A percentile compares a stretch with the other conserved stretches of the same genome.
Evolutionary conservation across 495 filamentous ascomycete species (phyloP).

Genomic region (Hamigera avellanea): DNA sequence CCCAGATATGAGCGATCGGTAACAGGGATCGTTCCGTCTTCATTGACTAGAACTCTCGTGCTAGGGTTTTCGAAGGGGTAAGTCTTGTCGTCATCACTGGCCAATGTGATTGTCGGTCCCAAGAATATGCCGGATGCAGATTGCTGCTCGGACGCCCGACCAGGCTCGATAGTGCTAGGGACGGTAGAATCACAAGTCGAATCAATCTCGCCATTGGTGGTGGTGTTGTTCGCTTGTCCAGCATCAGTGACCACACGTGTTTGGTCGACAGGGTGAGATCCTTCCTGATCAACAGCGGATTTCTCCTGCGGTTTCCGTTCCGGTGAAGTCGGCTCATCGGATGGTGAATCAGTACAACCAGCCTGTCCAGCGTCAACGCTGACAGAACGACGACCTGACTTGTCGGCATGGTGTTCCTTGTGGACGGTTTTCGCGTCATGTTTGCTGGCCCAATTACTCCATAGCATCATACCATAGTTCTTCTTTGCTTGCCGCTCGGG

Average conservation of each 20-base stretch:
- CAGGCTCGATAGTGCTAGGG: background rate
- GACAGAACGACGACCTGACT: slow-evolving; percentile 11
- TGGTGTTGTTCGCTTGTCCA: slow-evolving; percentile 2
- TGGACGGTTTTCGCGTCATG: slow-evolving; percentile 67
- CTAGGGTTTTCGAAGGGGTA: slow-evolving; percentile 24
- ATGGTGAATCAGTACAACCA: slow-evolving; percentile 4
- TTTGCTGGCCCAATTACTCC: slow-evolving; percentile 76
- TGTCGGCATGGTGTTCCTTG: slow-evolving; percentile 27
- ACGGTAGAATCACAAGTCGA: no score
- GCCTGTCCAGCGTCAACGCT: slow-evolving; percentile 27
- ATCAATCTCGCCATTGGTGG: background rate
- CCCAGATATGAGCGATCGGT: slow-evolving; percentile 12
- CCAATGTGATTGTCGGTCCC: slow-evolving; percentile 22
- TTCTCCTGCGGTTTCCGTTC: slow-evolving; percentile 1
- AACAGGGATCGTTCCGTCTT: slow-evolving; percentile 16
- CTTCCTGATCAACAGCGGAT: background rate
- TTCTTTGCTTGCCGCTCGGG: slow-evolving; percentile 38
- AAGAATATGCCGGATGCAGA: slow-evolving; percentile 9
- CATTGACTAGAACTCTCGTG: slow-evolving; percentile 26
- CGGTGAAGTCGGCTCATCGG: no score
- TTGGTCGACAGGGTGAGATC: background rate
- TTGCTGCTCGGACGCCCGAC: background rate
- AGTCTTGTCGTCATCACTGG: slow-evolving; percentile 16
- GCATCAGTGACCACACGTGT: slow-evolving; percentile 2
- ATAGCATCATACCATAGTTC: slow-evolving; percentile 68